phyloP scores from a whole-genome alignment of 208 protist genomes.

The Leishmania braziliensis region DNA sequence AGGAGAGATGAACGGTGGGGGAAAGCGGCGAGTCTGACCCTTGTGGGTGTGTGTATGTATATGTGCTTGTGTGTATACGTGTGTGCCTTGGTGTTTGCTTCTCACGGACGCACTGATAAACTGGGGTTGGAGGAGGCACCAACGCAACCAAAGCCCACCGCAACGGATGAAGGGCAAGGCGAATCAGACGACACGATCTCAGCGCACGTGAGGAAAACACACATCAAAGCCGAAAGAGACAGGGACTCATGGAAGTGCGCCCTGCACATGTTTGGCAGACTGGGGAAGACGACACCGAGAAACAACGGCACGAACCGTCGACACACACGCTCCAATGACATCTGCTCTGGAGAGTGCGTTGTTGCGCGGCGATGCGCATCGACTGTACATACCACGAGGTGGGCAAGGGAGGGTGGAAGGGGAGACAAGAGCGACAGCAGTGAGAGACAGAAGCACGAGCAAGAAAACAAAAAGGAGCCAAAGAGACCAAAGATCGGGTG shows the following conservation, averaged over 20 bases:
- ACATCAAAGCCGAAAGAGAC: not conserved
- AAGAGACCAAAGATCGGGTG: slow-evolving; percentile 3
- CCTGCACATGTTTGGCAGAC: not conserved
- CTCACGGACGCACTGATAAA: not conserved
- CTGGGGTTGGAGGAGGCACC: not conserved
- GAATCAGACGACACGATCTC: not conserved
- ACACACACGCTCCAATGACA: too few relatives aligned
- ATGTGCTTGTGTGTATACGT: not conserved
- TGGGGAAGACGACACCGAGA: not conserved
- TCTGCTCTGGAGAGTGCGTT: not conserved
- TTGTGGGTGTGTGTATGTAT: not conserved
- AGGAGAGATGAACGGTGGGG: not conserved
- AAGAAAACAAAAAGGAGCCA: not conserved
- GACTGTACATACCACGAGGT: not conserved
- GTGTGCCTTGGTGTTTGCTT: not conserved
- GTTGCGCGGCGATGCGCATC: not conserved
- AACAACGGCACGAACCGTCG: not conserved
- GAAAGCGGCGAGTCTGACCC: not conserved
- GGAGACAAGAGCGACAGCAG: not conserved
- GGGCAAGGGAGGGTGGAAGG: not conserved
- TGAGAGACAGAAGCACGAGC: not conserved
- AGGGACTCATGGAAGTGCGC: not conserved
- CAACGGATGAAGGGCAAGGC: not conserved
- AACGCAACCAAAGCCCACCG: too few relatives aligned
- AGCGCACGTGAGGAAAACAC: not conserved